phyloP scores from a whole-genome alignment of 257 asterid species.

The Orobanche coerulescens region DNA sequence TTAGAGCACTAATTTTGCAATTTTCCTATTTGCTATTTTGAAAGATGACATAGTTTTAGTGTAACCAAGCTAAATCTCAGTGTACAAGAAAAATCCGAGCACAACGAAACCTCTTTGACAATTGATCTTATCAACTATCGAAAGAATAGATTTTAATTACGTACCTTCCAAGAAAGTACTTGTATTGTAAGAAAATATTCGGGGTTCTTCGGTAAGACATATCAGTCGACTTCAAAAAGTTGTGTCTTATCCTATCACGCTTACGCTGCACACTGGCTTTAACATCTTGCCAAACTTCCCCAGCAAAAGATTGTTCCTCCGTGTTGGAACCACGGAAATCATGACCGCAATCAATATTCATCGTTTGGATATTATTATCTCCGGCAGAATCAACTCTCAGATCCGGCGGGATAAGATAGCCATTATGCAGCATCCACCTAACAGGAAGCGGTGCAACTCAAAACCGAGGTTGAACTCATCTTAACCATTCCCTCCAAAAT shows the following conservation, averaged over 20 bases:
- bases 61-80: too few species aligned
- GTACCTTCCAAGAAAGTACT: slow-evolving; percentile 49
- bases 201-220: slow-evolving; percentile 52
- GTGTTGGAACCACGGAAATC: slow-evolving; percentile 21
- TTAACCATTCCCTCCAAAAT: slow-evolving; percentile 58
- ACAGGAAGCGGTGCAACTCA: slow-evolving; percentile 46
- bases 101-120: too few species aligned
- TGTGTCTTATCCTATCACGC: slow-evolving; percentile 37
- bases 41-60: too few species aligned
- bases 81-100: too few species aligned
- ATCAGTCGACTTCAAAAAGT: slow-evolving; percentile 39
- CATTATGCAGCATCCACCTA: slow-evolving; percentile 53
- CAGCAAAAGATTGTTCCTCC: slow-evolving; percentile 51
- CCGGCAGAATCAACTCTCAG: slow-evolving; percentile 29
- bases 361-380: slow-evolving; percentile 18
- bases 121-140: not conserved
- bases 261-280: slow-evolving; percentile 41
- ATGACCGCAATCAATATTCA: slow-evolving; percentile 15
- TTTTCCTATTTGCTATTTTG: too few species aligned
- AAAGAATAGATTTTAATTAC: not conserved
- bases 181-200: slow-evolving; percentile 35
- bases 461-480: slow-evolving; percentile 37
- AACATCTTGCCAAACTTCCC: slow-evolving; percentile 55
- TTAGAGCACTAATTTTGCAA: too few species aligned
- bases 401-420: slow-evolving; percentile 47